These are phyloP conservation scores for Apiospora marii DNA, from an alignment of 2,329 filamentous ascomycete genomes.

Conservation along the genomic window DNA sequence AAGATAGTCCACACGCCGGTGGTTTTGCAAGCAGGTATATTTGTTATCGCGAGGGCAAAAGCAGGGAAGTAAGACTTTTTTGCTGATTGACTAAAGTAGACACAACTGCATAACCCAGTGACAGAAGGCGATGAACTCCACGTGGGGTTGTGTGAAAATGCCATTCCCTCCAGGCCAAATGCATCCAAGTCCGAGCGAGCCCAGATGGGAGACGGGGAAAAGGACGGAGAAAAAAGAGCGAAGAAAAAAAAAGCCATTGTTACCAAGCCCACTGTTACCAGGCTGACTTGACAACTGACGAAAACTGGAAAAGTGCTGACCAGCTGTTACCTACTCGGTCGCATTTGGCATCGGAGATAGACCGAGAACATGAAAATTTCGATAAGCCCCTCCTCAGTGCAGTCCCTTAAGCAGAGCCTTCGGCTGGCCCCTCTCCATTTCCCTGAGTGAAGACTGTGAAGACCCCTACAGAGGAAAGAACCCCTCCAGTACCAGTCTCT, in stretches of 20 bases:
- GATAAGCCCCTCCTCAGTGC: constrained; percentile 14
- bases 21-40: not conserved
- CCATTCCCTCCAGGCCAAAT: not conserved
- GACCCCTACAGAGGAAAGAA: not conserved
- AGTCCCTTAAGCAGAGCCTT: not conserved
- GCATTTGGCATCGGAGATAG: not conserved
- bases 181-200: not conserved
- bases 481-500: constrained; percentile 13
- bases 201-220: not conserved
- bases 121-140: constrained; percentile 15
- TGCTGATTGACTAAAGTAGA: not conserved
- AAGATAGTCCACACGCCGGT: not conserved
- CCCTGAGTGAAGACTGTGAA: not conserved
- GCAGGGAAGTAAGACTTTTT: not conserved
- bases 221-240: no score
- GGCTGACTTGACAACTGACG: not conserved
- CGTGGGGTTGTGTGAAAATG: constrained; percentile 17
- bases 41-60: not conserved
- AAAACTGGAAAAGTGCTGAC: not conserved
- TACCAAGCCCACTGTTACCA: constrained; percentile 12
- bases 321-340: constrained; percentile 2
- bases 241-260: not conserved
- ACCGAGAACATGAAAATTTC: constrained; percentile 18
- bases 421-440: not conserved
- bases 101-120: not conserved